phyloP scores from a whole-genome alignment of 2,329 filamentous ascomycete species.

The Microascus cirrosus region DNA sequence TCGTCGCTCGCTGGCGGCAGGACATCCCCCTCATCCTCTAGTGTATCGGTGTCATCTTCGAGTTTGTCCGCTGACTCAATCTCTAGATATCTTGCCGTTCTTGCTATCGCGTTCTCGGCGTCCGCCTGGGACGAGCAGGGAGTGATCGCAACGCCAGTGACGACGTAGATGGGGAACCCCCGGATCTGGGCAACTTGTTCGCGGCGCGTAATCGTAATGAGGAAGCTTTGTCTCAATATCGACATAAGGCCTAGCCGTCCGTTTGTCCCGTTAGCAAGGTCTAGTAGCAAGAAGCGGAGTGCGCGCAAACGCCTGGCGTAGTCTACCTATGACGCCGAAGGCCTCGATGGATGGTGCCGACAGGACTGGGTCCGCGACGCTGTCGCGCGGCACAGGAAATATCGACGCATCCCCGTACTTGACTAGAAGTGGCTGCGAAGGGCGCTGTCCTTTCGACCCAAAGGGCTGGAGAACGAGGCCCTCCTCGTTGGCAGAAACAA shows the following conservation, averaged over 20 bases:
- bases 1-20: slow-evolving; percentile 23
- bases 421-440: slow-evolving; percentile 51
- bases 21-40: slow-evolving; percentile 23
- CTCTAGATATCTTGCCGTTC: slow-evolving; percentile 32
- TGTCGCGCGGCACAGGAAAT: slow-evolving; percentile 29
- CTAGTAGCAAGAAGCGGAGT: neutral
- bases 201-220: slow-evolving; percentile 77
- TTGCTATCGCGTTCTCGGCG: slow-evolving; percentile 59
- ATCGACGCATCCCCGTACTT: slow-evolving; percentile 53
- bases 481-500: slow-evolving; percentile 72
- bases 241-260: slow-evolving; percentile 62
- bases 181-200: slow-evolving; percentile 82
- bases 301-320: neutral
- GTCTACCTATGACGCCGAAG: slow-evolving; percentile 45
- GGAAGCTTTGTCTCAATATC: slow-evolving; percentile 69
- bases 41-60: slow-evolving; percentile 16
- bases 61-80: slow-evolving; percentile 17
- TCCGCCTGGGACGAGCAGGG: slow-evolving; percentile 69
- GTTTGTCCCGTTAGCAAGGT: neutral
- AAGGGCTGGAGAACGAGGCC: slow-evolving; percentile 72
- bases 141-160: slow-evolving; percentile 85
- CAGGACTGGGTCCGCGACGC: neutral
- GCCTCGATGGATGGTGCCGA: slow-evolving; percentile 40
- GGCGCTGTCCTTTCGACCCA: slow-evolving; percentile 44
- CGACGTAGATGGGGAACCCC: slow-evolving; percentile 71